Percentiles rank a stretch among this genome's conserved stretches.
Conservation (phyloP, 768 basidiomycete genomes). For the Cystofilobasidium ferigula region DNA sequence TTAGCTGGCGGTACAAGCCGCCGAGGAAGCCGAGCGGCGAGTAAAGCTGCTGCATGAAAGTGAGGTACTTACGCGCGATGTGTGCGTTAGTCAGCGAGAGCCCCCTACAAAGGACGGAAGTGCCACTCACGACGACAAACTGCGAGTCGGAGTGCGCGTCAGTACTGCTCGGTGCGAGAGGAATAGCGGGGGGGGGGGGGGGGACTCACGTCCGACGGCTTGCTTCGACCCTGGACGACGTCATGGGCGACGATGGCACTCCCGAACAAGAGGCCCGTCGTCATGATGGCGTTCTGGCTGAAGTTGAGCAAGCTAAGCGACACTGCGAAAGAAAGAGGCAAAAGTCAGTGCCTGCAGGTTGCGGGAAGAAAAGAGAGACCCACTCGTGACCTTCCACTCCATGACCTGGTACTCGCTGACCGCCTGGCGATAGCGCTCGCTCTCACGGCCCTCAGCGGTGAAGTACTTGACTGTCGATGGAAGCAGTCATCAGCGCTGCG, state of each 20-base stretch:
- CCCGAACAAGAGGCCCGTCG: constrained; percentile 68
- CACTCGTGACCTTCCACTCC: constrained; percentile 51
- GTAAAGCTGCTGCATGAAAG: no score
- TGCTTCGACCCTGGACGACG: constrained; percentile 48
- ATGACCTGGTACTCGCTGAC: constrained; percentile 52
- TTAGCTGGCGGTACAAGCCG: constrained; percentile 49
- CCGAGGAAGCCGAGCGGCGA: constrained; percentile 59
- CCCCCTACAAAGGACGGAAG: no score
- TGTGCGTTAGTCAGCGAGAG: no score
- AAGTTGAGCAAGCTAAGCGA: constrained; percentile 66
- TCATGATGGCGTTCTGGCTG: constrained; percentile 53
- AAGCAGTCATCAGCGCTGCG: not conserved
- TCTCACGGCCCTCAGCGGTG: constrained; percentile 71
- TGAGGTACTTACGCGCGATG: no score
- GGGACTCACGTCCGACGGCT: constrained; percentile 49
- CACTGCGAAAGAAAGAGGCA: not conserved
- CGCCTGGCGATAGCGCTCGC: constrained; percentile 57
- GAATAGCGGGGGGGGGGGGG: no score
- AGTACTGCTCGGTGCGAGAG: no score
- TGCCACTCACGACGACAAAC: no score
- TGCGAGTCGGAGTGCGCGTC: no score
- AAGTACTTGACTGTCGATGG: constrained; percentile 48
- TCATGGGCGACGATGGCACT: constrained; percentile 64
- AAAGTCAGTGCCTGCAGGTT: no score
- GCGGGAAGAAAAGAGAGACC: no score